A percentile compares a stretch with the other conserved stretches of the same genome.
Conservation (phyloP, 805 yeast genomes). For the Metschnikowia lochheadii region DNA sequence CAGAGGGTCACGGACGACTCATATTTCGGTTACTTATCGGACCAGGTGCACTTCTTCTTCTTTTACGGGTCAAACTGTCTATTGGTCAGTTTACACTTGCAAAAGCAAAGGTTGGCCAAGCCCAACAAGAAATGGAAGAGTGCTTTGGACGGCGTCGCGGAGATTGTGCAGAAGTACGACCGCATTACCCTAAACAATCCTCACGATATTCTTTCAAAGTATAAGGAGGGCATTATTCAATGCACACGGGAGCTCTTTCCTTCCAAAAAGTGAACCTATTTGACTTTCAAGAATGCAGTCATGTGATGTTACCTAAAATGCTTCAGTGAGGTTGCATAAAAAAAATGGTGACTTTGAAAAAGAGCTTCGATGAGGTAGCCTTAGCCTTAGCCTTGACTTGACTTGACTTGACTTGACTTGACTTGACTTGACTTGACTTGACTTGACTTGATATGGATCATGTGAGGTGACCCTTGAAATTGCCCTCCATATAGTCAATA, state of each 20-base stretch:
- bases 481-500: slow-evolving; percentile 56
- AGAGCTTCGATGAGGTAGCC: no score
- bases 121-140: slow-evolving; percentile 1
- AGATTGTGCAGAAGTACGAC: slow-evolving; percentile 26
- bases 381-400: no score
- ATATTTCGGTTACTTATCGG: slow-evolving; percentile 66
- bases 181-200: slow-evolving; percentile 25
- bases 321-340: no score
- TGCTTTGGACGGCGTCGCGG: slow-evolving; percentile 15
- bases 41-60: slow-evolving; percentile 58
- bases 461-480: slow-evolving; percentile 39
- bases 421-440: no score
- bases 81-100: slow-evolving; percentile 22
- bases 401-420: no score
- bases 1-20: slow-evolving; percentile 43
- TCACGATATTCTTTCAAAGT: slow-evolving; percentile 29
- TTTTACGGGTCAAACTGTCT: slow-evolving; percentile 40
- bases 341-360: no score
- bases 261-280: slow-evolving; percentile 9
- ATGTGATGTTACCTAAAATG: no score
- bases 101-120: background rate
- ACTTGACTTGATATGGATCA: slow-evolving; percentile 9
- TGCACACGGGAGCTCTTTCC: slow-evolving; percentile 11
- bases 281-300: slow-evolving; percentile 28
- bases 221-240: slow-evolving; percentile 21